Base-by-base conservation (phyloP, 345 rosid genomes). In the Moricandia moricandioides region DNA sequence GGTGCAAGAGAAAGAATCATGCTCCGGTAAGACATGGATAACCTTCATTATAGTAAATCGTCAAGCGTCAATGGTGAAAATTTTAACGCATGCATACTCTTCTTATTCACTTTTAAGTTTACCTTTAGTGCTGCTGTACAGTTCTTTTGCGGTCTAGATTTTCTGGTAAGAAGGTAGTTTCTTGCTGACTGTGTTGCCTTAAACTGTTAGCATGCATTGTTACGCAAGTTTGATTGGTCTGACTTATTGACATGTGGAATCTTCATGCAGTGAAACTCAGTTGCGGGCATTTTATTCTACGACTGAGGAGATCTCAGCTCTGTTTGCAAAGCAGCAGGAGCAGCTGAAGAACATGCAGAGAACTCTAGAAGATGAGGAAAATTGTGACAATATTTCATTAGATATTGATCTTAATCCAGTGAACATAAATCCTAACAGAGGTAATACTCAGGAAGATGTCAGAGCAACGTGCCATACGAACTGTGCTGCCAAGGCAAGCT, bases 1-100 rank as follows among this genome's bases (percentile, higher is more conserved):
- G 98, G 92, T 81, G 97, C 99, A 54, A 84, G 97, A 82, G 99
- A 95, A 88, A 95, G 94, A 84, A 89, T 92, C 61, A 95, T 95
- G 99, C 96, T 92, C 69, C 85, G 99, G 99, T 92, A 85, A 80
- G 90, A 67, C 62, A 55, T 68, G 67, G 62, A 16, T 68, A 74
- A 27, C 24, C 39, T 60, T 33, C 59, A 2, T 35, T 26, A 9
- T 60, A 14, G 14, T 61, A 1, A 24, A 30, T 31, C 21, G 65
- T 55, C 65, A 65, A 65, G 27, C 34, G 34, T 39, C 47, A 39
- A 55, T 52, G 70, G 45, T 69, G n/a, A 34, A 67, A 59, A 49
- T 0, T 52, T 17, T 35, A 40, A 70, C 1, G 3, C 33, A 55
- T 11, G 40, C 73, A 51, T 59, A 39, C 12, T 67, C 45, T 45